Evolutionary conservation across 306 rosid genomes (phyloP), one percentile per base, ranked within the genome.

Genomic region (Argentina anserina): DNA sequence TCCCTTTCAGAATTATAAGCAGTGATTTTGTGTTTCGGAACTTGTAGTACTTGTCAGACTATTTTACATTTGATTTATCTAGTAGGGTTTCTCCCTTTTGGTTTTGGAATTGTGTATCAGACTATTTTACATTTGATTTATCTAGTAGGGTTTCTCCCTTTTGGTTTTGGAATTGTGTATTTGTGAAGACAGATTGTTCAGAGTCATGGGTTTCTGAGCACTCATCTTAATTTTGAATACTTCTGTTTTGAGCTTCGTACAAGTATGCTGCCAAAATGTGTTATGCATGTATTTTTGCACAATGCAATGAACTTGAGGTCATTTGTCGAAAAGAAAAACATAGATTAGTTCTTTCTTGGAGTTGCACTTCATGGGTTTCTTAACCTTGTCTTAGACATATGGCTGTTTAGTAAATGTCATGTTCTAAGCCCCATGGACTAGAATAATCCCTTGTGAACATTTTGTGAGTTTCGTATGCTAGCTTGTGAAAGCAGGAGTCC

Each of bases 221-320:
- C 26, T 39, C 26, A 62, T 62, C 9, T 52, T 29, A 50, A 56
- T 77, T 78, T 74, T 76, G 75, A 72, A 49, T 63, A 26, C 42
- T 4, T 71, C 20, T 8, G n/a, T 33, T 46, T 71, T 23, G 15
- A 31, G 34, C 56, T 62, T 68, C n/a, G 74, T 73, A 58, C 50
- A 12, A 62, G 8, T 21, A n/a, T 52, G 34, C 65, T 14, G 50
- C 26, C 33, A 25, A 69, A 47, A 2, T 49, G 52, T 0, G 37
- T 34, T 34, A 37, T 5, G 41, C 41, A 37, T 37, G 41, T 37
- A n/a, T n/a, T n/a, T n/a, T n/a, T n/a, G n/a, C n/a, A n/a, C n/a
- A n/a, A n/a, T n/a, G n/a, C n/a, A n/a, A n/a, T n/a, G n/a, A n/a
- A n/a, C n/a, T n/a, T n/a, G n/a, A n/a, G n/a, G n/a, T n/a, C n/a